phyloP scores from a whole-genome alignment of 2,329 filamentous ascomycete genomes.

The Ophiobolus disseminans region DNA sequence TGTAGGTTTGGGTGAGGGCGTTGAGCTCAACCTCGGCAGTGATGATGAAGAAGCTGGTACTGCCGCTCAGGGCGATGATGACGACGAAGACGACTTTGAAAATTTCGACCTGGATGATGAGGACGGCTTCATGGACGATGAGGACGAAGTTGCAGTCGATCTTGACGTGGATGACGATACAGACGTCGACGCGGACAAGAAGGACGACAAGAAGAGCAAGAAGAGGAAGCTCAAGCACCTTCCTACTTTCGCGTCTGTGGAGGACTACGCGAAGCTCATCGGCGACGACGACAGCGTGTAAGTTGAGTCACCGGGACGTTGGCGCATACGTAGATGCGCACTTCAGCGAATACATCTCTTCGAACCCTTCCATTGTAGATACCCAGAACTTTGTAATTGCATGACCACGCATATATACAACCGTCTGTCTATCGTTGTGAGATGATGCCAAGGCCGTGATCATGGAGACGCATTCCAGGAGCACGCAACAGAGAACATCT shows the following conservation, averaged over 20 bases:
- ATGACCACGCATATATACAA: too few relatives aligned
- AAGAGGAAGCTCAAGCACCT: slow-evolving; percentile 86
- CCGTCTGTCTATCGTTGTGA: too few relatives aligned
- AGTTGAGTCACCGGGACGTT: slow-evolving; percentile 8
- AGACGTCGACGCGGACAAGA: slow-evolving; percentile 50
- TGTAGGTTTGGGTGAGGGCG: slow-evolving; percentile 49
- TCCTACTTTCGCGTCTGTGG: slow-evolving; percentile 89
- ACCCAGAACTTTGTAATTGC: slow-evolving; percentile 35
- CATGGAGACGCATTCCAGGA: not conserved
- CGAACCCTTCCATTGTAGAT: slow-evolving; percentile 34
- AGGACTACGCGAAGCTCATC: slow-evolving; percentile 90
- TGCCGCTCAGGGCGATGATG: slow-evolving; percentile 40
- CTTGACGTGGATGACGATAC: slow-evolving; percentile 51
- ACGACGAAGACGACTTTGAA: slow-evolving; percentile 49
- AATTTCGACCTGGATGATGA: slow-evolving; percentile 59
- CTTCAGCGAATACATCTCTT: slow-evolving; percentile 13
- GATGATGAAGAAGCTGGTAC: slow-evolving; percentile 58
- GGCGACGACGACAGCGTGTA: slow-evolving; percentile 63
- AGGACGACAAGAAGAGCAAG: slow-evolving; percentile 61
- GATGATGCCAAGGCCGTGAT: too few relatives aligned
- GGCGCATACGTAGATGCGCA: not conserved
- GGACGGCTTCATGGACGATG: slow-evolving; percentile 62
- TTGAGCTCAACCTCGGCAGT: slow-evolving; percentile 56
- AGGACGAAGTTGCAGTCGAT: slow-evolving; percentile 62
- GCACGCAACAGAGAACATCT: not conserved